Conservation (phyloP, 306 rosid genomes). For the Parietaria judaica region DNA sequence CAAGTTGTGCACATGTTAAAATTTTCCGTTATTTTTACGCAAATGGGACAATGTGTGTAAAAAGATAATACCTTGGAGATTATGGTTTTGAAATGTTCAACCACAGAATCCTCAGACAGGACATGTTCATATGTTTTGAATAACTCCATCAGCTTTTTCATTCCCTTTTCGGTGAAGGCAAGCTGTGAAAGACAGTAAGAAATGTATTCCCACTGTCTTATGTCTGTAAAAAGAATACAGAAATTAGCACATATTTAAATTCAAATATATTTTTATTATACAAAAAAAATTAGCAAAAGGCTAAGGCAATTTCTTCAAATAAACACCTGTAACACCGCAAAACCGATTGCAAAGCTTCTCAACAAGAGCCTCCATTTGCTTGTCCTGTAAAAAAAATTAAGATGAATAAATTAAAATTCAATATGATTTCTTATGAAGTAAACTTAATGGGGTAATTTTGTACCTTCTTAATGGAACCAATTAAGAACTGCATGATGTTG, state of each 20-base stretch:
- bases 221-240: constrained; percentile 38
- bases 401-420: constrained; percentile 12
- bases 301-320: not conserved
- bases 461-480: constrained; percentile 95
- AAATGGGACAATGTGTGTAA: no score
- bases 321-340: constrained; percentile 73
- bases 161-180: constrained; percentile 84
- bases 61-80: constrained; percentile 62
- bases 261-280: constrained; percentile 5
- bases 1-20: no score
- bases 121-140: constrained; percentile 78
- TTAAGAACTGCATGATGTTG: constrained; percentile 90
- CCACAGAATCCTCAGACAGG: constrained; percentile 73
- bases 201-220: constrained; percentile 72
- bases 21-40: no score
- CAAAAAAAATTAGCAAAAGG: not conserved
- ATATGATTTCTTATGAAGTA: constrained; percentile 12
- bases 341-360: constrained; percentile 94
- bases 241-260: constrained; percentile 6
- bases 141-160: constrained; percentile 75
- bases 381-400: constrained; percentile 52
- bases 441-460: constrained; percentile 8
- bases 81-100: constrained; percentile 71
- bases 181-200: constrained; percentile 96
- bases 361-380: constrained; percentile 93